A percentile compares a stretch with the other conserved stretches of the same genome.
phyloP scores from a whole-genome alignment of 306 rosid species.

The Mucuna pruriens region DNA sequence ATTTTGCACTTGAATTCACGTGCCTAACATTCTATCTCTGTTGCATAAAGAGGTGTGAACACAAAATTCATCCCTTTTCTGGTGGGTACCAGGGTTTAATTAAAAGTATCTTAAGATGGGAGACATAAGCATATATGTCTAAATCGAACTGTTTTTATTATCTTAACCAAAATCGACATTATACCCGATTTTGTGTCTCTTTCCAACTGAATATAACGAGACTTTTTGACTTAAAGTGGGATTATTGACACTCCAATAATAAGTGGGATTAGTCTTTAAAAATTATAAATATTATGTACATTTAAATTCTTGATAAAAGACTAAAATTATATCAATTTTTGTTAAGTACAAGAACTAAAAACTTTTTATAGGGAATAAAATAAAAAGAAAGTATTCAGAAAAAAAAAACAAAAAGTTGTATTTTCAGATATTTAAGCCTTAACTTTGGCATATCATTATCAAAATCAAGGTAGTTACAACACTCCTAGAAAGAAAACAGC shows the following conservation, averaged over 20 bases:
- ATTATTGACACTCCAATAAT: not conserved
- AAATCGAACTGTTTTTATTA: not conserved
- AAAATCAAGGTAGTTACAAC: no score
- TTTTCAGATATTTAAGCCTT: no score
- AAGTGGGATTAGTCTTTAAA: not conserved
- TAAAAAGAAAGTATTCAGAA: no score
- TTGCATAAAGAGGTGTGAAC: not conserved
- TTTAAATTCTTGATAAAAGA: not conserved
- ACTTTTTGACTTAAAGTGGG: not conserved
- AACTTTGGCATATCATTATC: no score
- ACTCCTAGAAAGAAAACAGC: no score
- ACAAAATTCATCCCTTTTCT: not conserved
- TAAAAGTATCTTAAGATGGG: constrained; percentile 25
- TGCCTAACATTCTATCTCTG: constrained; percentile 21
- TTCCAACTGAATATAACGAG: not conserved
- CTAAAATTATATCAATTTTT: no score
- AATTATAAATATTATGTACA: not conserved
- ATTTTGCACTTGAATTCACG: constrained; percentile 36
- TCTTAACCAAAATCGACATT: constrained; percentile 7
- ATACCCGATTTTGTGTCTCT: not conserved
- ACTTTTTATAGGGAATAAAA: no score
- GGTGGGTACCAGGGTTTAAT: constrained; percentile 24
- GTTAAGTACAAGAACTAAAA: no score
- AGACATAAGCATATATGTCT: constrained; percentile 26
- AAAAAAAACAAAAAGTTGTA: no score